Conservation (phyloP, 495 filamentous ascomycete species). For the Diplogelasinospora grovesii region DNA sequence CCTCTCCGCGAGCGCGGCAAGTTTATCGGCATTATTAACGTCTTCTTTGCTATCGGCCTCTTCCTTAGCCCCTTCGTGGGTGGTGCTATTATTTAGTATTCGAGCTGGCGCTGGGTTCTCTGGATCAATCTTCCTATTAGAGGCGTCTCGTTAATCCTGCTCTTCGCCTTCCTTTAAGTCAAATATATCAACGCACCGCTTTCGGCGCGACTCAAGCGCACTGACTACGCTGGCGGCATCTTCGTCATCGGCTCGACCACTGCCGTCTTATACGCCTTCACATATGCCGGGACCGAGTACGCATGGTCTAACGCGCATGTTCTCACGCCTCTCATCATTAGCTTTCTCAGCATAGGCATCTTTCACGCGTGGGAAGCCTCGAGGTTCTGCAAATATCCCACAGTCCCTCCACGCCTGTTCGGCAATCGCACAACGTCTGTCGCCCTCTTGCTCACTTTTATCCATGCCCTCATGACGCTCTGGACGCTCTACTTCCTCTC, state of each 20-base stretch:
- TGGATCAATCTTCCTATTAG: constrained; percentile 31
- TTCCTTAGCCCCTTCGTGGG: constrained; percentile 63
- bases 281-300: constrained; percentile 11
- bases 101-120: constrained; percentile 30
- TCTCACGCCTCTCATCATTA: constrained; percentile 19
- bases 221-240: constrained; percentile 26
- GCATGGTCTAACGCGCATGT: constrained; percentile 23
- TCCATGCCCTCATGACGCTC: constrained; percentile 10
- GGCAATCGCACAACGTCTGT: constrained; percentile 18
- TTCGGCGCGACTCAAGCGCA: constrained; percentile 13
- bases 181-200: constrained; percentile 13
- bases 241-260: constrained; percentile 22
- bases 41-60: constrained; percentile 58
- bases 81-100: constrained; percentile 52
- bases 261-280: constrained; percentile 20
- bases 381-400: constrained; percentile 17
- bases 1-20: constrained; percentile 55
- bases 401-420: constrained; percentile 25
- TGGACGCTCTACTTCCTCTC: constrained; percentile 41
- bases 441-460: constrained; percentile 12
- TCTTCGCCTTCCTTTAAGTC: constrained; percentile 25
- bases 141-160: constrained; percentile 16
- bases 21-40: constrained; percentile 29
- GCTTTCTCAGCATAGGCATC: constrained; percentile 13
- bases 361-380: constrained; percentile 18